These are phyloP conservation scores for Aureobasidium sp. DNA, from an alignment of 2,329 filamentous ascomycete species.

Conservation along the genomic window DNA sequence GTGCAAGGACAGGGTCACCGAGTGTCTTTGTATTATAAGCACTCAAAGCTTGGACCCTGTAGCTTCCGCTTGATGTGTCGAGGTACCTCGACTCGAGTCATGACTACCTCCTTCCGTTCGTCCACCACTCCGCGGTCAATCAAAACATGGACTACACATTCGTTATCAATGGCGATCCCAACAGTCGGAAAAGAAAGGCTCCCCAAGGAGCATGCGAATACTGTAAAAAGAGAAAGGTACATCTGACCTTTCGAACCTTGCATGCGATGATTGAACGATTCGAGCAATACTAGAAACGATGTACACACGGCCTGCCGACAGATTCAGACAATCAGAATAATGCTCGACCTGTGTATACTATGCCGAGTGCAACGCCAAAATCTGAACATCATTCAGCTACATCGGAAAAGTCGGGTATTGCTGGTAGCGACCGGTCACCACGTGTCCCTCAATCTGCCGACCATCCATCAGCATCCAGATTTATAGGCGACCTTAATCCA, in stretches of 20 bases:
- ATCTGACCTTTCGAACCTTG: neutral
- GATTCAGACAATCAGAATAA: neutral
- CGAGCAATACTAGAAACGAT: constrained; percentile 32
- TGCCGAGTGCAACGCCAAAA: constrained; percentile 12
- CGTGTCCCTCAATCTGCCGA: neutral
- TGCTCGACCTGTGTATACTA: constrained; percentile 21
- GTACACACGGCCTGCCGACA: constrained; percentile 34
- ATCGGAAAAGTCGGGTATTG: neutral
- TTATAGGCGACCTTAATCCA: constrained; percentile 42
- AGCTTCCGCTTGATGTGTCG: no score
- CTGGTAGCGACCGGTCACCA: neutral
- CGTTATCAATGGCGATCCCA: constrained; percentile 37
- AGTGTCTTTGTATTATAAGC: no score
- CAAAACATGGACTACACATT: constrained; percentile 29
- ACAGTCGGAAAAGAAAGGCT: constrained; percentile 39
- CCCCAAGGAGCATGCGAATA: constrained; percentile 39
- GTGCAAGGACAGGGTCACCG: no score
- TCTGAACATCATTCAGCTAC: neutral
- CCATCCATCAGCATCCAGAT: constrained; percentile 24
- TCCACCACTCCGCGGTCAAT: no score
- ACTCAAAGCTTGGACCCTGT: no score
- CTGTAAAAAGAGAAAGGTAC: constrained; percentile 37
- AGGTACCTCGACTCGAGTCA: neutral
- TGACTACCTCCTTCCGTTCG: neutral
- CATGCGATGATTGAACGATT: constrained; percentile 21